Evolutionary conservation across 169 alveolate genomes (phyloP), one percentile per base, ranked within the genome.

Genomic region (Plasmodium vivax): DNA sequence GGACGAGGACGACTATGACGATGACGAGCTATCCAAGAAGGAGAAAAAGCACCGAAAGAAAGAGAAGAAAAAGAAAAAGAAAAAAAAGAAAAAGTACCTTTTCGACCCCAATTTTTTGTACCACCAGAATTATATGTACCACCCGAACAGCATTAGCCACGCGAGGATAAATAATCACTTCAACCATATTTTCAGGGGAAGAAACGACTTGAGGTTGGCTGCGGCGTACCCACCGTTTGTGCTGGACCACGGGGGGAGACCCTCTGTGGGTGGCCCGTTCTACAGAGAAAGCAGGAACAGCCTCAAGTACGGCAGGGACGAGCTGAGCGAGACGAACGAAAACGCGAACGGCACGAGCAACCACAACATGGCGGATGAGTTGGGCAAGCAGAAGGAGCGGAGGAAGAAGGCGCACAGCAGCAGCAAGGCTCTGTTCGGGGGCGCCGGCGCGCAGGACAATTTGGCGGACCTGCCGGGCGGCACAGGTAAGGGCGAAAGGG

Each of bases 41-140:
- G 87, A 77, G 12, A 84, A 77, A 30, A 77, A 74, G 41, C 6
- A 34, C 16, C 32, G 85, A 77, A 87, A 6, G 84, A 77, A 54
- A 34, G 82, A 79, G n/a, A 51, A 36, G 34, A 82, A 77, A 87
- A 56, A 75, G 71, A 51, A 51, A 36, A 77, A 5, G 84, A 34
- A 30, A 34, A 62, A 58, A 34, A 56, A 32, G 27, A 58, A 83
- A 14, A 36, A 43, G 23, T 32, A 41, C 47, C 16, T 77, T 7
- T 87, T 87, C 45, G 93, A 87, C n/a, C 87, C 85, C 62, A 87
- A 54, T 34, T 75, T 75, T n/a, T 34, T 71, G 16, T 87, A 87
- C 43, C 80, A 47, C 10, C 85, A 14, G 27, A 87, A 51, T 75
- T 87, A 87, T 51, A 75, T 68, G 82, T 45, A 45, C 56, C 47